Evolutionary conservation across 2,329 filamentous ascomycete species (phyloP), one percentile per base, ranked within the genome.

Genomic region (Exophiala phaeomuriformis): DNA sequence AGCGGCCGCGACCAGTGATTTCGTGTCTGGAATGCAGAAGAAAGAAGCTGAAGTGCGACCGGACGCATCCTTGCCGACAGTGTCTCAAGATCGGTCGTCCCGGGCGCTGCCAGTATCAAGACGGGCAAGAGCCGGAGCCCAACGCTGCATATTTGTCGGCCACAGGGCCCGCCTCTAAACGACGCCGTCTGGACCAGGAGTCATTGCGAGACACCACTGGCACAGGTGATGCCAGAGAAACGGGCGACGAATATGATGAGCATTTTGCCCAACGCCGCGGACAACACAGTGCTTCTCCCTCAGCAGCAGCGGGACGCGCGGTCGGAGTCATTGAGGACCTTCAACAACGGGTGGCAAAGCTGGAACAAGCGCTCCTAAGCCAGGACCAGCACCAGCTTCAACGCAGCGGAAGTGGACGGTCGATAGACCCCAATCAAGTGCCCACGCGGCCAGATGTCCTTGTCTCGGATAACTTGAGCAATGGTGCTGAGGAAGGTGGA

Each of bases 21-120:
- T 72, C 70, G 27, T 74, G 72, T 57, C 68, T 74, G 9, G 73
- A 70, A 12, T 75, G 72, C 59, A 61, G 72, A 10, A 67, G 67
- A 48, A 70, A 76, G 49, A 79, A 79, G 63, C 74, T 79, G 51
- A 77, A 76, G 65, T 79, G 76, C 67, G 74, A 78, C 66, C 78
- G 78, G 63, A 68, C 71, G 44, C 70, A 75, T 52, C 76, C 76
- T 27, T 79, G 76, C 60, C 70, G 69, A 36, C 77, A 78, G 60
- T 79, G 76, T 62, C 66, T 69, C 42, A 70, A 74, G 49, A 51
- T 53, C 32, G 58, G 60, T 28, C 49, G 52, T 4, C 48, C 56
- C 3, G 47, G 49, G n/a, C 36, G 40, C 32, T 63, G 61, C 49
- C 36, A 50, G 30, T 63, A 61, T 46, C 58, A 60, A 36, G 44